These are phyloP conservation scores for Microascus cirrosus DNA, from an alignment of 2,329 filamentous ascomycete genomes.

Conservation along the genomic window DNA sequence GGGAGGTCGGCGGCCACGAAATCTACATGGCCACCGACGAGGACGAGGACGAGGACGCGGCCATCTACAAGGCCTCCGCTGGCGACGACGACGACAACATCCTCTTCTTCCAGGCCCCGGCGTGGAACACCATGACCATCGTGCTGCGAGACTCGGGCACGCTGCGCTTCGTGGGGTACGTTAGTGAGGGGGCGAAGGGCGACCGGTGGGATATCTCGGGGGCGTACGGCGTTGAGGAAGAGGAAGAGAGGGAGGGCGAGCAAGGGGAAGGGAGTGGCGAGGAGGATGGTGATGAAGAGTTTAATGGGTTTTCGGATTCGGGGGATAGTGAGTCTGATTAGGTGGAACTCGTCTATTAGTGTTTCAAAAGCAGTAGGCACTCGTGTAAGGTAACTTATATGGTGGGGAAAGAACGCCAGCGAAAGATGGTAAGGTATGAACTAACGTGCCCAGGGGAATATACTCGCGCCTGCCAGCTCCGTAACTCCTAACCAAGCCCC, in stretches of 20 bases:
- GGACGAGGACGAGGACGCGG: conserved; percentile 61
- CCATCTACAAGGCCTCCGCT: conserved; percentile 69
- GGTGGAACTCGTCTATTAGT: neutral
- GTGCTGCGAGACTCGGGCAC: conserved; percentile 80
- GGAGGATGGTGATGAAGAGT: conserved; percentile 31
- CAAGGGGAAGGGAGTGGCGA: conserved; percentile 23
- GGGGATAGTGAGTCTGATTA: conserved; percentile 25
- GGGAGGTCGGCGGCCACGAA: conserved; percentile 65
- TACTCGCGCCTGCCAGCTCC: too few relatives aligned
- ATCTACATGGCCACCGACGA: conserved; percentile 92
- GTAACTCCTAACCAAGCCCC: neutral
- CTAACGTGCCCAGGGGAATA: too few relatives aligned
- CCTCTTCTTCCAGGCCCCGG: conserved; percentile 49
- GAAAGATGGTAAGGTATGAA: conserved; percentile 2
- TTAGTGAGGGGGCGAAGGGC: conserved; percentile 69
- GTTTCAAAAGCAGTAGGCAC: neutral
- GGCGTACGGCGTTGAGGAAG: conserved; percentile 60
- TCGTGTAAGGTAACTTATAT: neutral
- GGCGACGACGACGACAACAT: conserved; percentile 77
- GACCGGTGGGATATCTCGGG: conserved; percentile 89
- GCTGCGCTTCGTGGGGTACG: conserved; percentile 92
- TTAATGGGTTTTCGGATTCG: conserved; percentile 42
- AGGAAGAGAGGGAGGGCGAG: conserved; percentile 28
- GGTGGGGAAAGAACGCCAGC: neutral
- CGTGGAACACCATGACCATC: conserved; percentile 87